Evolutionary conservation across 2,329 filamentous ascomycete species (phyloP).

Genomic region (Fusarium floridanum): DNA sequence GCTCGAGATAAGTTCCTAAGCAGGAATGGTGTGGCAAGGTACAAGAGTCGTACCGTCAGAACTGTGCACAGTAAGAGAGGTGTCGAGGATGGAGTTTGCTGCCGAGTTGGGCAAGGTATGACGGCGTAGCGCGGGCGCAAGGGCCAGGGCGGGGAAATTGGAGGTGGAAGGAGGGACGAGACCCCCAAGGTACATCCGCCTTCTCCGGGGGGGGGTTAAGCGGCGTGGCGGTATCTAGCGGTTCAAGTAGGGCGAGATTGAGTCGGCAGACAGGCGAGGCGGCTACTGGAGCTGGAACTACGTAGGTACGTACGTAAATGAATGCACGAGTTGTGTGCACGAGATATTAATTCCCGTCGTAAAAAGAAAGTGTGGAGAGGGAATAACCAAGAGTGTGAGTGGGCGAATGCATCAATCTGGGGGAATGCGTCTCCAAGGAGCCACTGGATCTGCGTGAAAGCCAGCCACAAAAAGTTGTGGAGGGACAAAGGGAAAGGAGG

Average conservation of each 20-base stretch:
- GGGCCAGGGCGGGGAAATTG: conserved; percentile 49
- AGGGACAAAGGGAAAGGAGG: conserved; percentile 10
- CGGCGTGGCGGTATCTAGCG: not conserved
- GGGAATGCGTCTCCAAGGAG: conserved; percentile 30
- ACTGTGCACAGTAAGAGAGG: conserved; percentile 18
- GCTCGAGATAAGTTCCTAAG: not conserved
- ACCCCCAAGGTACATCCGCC: conserved; percentile 15
- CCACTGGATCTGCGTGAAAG: conserved; percentile 27
- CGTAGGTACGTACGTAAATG: conserved; percentile 20
- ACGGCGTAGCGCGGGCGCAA: conserved; percentile 46
- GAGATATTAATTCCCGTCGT: conserved; percentile 16
- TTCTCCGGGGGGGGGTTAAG: not conserved
- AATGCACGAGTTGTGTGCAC: conserved; percentile 10
- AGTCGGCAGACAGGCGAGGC: conserved; percentile 3
- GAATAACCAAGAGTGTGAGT: conserved; percentile 21
- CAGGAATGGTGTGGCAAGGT: conserved; percentile 41
- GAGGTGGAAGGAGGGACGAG: conserved; percentile 41
- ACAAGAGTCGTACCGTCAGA: conserved; percentile 8
- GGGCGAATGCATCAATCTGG: conserved; percentile 31
- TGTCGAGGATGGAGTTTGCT: conserved; percentile 22
- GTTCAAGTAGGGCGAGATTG: conserved; percentile 7
- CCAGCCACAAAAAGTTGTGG: conserved; percentile 29
- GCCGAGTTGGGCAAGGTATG: conserved; percentile 34
- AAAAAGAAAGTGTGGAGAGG: conserved; percentile 24
- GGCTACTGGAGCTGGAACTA: not conserved